phyloP scores from a whole-genome alignment of 306 rosid genomes.

The Carpinus viminea region DNA sequence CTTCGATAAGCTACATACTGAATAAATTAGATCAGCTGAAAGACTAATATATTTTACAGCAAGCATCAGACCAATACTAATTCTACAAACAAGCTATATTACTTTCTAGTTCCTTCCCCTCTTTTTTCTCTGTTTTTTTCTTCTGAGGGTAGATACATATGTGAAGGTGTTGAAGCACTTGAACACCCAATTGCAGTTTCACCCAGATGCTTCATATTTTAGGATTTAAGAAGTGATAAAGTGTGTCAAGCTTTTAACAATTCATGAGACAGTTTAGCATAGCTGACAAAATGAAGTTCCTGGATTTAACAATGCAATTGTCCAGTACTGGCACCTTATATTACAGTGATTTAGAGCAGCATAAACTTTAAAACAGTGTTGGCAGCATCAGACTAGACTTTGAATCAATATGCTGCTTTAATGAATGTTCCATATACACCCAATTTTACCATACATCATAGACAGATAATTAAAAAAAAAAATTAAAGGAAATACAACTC shows the following conservation, averaged over 20 bases:
- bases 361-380: neutral
- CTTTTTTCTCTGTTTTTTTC: neutral
- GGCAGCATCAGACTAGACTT: neutral
- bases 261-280: neutral
- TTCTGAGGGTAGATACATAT: neutral
- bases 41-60: neutral
- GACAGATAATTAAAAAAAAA: neutral
- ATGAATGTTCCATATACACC: neutral
- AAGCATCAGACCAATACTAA: neutral
- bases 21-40: neutral
- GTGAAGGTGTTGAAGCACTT: neutral
- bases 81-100: neutral
- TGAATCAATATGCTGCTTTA: neutral
- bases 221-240: neutral
- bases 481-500: neutral
- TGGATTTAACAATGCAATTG: neutral
- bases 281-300: neutral
- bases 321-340: neutral
- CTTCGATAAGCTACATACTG: neutral
- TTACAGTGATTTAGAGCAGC: too few species aligned
- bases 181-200: neutral
- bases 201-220: neutral
- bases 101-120: neutral
- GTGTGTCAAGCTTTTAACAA: neutral
- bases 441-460: neutral